Percentiles rank a stretch among this genome's conserved stretches.
These are phyloP conservation scores for Alternaria panax DNA, from an alignment of 2,329 filamentous ascomycete species.

Conservation along the genomic window DNA sequence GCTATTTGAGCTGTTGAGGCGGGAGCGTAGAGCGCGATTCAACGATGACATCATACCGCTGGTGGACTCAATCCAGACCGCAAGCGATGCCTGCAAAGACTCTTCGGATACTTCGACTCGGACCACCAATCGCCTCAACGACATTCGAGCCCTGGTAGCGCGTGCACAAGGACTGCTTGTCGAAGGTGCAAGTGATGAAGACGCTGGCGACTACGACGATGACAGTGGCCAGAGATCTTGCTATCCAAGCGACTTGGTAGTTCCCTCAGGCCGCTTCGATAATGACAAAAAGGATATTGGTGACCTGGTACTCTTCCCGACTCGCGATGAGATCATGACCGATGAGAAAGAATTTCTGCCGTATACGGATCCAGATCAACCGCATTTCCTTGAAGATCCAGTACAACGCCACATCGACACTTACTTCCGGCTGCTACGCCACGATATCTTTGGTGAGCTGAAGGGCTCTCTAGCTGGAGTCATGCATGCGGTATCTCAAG, in stretches of 20 bases:
- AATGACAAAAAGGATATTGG: slow-evolving; percentile 46
- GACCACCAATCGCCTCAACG: slow-evolving; percentile 6
- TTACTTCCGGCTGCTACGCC: slow-evolving; percentile 42
- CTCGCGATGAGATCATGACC: slow-evolving; percentile 45
- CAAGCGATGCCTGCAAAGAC: slow-evolving; percentile 6
- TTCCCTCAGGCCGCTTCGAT: slow-evolving; percentile 38
- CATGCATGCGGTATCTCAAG: slow-evolving; percentile 22
- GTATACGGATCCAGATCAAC: slow-evolving; percentile 35
- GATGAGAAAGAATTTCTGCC: slow-evolving; percentile 50
- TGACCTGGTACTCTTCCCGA: slow-evolving; percentile 43
- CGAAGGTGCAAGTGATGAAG: neutral
- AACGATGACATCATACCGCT: slow-evolving; percentile 26
- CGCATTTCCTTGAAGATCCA: slow-evolving; percentile 33
- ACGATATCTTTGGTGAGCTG: slow-evolving; percentile 44
- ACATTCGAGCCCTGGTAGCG: slow-evolving; percentile 25
- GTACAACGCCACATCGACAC: slow-evolving; percentile 45
- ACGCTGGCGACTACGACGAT: neutral
- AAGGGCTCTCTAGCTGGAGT: slow-evolving; percentile 33
- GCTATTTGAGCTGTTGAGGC: slow-evolving; percentile 29
- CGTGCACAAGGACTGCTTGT: slow-evolving; percentile 27
- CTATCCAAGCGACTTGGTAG: slow-evolving; percentile 34
- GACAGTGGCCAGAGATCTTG: slow-evolving; percentile 8
- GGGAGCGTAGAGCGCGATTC: slow-evolving; percentile 28
- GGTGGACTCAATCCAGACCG: slow-evolving; percentile 14
- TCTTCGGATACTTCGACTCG: neutral